phyloP scores from a whole-genome alignment of 441 rosid species.

The Metrosideros polymorpha region DNA sequence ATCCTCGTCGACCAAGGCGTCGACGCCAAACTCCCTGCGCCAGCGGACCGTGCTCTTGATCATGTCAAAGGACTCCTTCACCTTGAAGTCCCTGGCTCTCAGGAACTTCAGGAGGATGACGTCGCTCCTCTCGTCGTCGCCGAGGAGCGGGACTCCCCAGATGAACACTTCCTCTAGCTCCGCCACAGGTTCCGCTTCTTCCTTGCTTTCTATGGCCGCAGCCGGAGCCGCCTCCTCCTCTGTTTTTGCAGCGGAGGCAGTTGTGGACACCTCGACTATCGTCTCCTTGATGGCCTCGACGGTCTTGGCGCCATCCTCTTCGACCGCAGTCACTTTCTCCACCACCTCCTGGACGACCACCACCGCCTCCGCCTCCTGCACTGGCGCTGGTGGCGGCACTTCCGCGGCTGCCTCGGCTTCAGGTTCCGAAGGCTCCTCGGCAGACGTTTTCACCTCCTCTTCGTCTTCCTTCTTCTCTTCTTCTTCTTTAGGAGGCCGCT shows the following conservation, averaged over 20 bases:
- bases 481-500: neutral
- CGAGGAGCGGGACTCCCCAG: conserved; percentile 74
- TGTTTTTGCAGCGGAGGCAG: neutral
- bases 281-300: conserved; percentile 53
- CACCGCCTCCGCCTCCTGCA: conserved; percentile 14
- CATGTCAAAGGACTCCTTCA: conserved; percentile 64
- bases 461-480: conserved; percentile 7
- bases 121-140: conserved; percentile 66
- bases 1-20: conserved; percentile 57
- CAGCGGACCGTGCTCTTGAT: conserved; percentile 60
- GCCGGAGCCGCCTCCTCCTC: neutral
- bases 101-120: conserved; percentile 68
- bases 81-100: conserved; percentile 84
- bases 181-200: neutral
- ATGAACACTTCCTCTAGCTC: conserved; percentile 27
- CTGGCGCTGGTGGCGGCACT: neutral
- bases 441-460: neutral
- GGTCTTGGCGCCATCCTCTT: conserved; percentile 58
- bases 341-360: conserved; percentile 4
- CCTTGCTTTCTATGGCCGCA: neutral
- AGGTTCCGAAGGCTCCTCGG: neutral
- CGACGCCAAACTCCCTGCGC: conserved; percentile 71
- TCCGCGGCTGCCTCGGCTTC: neutral
- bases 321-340: conserved; percentile 28
- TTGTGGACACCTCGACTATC: conserved; percentile 38